Percentiles rank a stretch among this genome's conserved stretches.
Conservation (phyloP, 2,329 filamentous ascomycete species). For the Clonostachys sp. region DNA sequence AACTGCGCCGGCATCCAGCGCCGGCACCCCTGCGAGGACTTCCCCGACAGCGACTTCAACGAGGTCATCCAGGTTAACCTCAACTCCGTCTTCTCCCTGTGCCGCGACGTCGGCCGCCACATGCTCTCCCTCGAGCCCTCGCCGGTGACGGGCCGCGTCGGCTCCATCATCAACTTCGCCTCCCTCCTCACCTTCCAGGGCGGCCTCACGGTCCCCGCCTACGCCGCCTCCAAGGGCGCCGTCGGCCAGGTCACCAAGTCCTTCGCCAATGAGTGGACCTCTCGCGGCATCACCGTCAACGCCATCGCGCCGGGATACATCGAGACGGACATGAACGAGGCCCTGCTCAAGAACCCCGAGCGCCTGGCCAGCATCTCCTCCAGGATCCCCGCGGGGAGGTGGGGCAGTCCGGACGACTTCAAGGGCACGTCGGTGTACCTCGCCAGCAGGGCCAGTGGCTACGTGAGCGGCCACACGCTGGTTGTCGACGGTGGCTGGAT, state of each 20-base stretch:
- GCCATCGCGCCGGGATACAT: conserved; percentile 89
- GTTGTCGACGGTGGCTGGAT: conserved; percentile 92
- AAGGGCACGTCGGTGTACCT: conserved; percentile 78
- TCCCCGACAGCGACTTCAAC: conserved; percentile 74
- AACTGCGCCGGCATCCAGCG: conserved; percentile 87
- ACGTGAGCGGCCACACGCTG: conserved; percentile 77
- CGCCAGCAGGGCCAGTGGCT: conserved; percentile 70
- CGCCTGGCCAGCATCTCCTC: conserved; percentile 70
- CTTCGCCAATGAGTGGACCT: conserved; percentile 80
- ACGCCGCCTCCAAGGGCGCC: conserved; percentile 81
- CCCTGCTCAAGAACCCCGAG: conserved; percentile 67
- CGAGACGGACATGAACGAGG: conserved; percentile 90
- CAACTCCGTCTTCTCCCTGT: conserved; percentile 72
- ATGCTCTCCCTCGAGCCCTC: conserved; percentile 59
- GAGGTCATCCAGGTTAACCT: conserved; percentile 86
- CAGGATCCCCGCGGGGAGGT: conserved; percentile 78
- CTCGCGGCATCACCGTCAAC: conserved; percentile 78
- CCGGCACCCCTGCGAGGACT: conserved; percentile 69
- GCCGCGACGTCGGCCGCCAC: conserved; percentile 73
- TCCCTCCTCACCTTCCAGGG: conserved; percentile 81
- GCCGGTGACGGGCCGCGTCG: conserved; percentile 48
- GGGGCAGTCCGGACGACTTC: conserved; percentile 83
- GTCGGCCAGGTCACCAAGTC: conserved; percentile 82
- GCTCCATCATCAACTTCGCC: conserved; percentile 80
- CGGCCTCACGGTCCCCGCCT: conserved; percentile 82